A percentile compares a stretch with the other conserved stretches of the same genome.
phyloP scores from a whole-genome alignment of 768 basidiomycete species.

The Hypsizygus marmoreus region DNA sequence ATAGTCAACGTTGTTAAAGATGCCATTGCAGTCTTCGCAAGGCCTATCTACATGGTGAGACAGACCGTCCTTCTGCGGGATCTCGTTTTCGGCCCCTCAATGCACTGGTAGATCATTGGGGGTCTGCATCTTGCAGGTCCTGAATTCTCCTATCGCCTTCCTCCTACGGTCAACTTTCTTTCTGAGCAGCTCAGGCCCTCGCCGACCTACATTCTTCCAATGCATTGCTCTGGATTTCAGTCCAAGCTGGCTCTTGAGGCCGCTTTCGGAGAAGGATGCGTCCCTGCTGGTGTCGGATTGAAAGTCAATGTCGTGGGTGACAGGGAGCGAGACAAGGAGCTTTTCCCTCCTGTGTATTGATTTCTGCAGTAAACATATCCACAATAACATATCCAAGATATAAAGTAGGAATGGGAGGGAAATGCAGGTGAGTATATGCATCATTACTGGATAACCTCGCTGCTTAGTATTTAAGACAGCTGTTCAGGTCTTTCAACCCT shows the following conservation, averaged over 20 bases:
- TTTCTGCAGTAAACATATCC: background rate
- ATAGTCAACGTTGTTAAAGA: constrained; percentile 83
- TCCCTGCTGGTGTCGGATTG: constrained; percentile 77
- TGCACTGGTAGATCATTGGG: constrained; percentile 83
- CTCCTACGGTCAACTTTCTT: constrained; percentile 71
- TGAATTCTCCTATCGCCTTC: constrained; percentile 63
- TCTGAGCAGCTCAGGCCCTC: constrained; percentile 58
- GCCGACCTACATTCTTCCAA: constrained; percentile 73
- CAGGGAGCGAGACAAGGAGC: constrained; percentile 37
- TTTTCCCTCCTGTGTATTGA: constrained; percentile 34
- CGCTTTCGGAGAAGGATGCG: constrained; percentile 73
- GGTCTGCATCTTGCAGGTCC: constrained; percentile 82
- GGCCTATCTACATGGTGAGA: constrained; percentile 77
- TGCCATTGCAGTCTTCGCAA: constrained; percentile 57
- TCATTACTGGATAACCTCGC: no score
- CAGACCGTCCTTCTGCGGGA: no score
- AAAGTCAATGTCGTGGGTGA: constrained; percentile 60
- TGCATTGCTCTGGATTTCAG: constrained; percentile 86
- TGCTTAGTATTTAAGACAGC: no score
- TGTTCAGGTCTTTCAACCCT: no score
- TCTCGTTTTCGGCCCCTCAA: no score
- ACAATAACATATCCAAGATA: background rate
- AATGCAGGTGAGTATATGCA: no score
- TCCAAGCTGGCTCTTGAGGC: constrained; percentile 69
- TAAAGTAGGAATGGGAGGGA: no score